Base-by-base conservation (phyloP, 352 stramenopile genomes). In the Peronosclerospora sorghi region DNA sequence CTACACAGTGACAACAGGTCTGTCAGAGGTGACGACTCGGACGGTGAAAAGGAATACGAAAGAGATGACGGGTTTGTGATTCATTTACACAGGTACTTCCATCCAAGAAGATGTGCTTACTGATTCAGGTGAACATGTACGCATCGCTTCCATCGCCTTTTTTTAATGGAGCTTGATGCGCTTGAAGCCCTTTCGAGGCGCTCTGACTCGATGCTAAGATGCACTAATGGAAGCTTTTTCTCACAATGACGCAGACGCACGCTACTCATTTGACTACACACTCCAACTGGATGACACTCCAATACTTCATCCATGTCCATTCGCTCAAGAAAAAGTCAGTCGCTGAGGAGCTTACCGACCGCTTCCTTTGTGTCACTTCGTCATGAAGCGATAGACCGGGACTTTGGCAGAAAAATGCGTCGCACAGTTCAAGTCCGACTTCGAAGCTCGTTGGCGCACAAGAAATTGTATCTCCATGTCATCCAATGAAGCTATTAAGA, bases 231-330 rank as follows among this genome's bases (percentile, higher is more conserved):
- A 6, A 92, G 51, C 23, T 79, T 65, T 9, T 41, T 66, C 41
- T 90, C 77, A 24, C 77, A 90, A 20, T 81, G 40, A 7, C 61
- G 68, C n/a, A 90, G 59, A 9, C 64, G 57, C 8, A 89, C 71
- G 39, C 71, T 79, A 24, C 65, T 89, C 68, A 92, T 90, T 48
- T 87, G 65, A 10, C 75, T 55, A 13, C 56, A 61, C 14, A 75
- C 65, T 17, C 63, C 74, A 19, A 55, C 45, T 5, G 70, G 71
- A 43, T 88, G 75, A 29, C 84, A 76, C 38, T 59, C 57, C 15
- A 90, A 28, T 12, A 88, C 64, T 34, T 87, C 75, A 8, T 70
- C 56, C 41, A 86, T 78, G n/a, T 65, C 61, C 77, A 87, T 87
- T 20, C 74, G 73, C 23, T 87, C 53, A n/a, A 84, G 59, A 20